Evolutionary conservation across 2,329 filamentous ascomycete genomes (phyloP).

Genomic region (Sporothrix brunneoviolacea): DNA sequence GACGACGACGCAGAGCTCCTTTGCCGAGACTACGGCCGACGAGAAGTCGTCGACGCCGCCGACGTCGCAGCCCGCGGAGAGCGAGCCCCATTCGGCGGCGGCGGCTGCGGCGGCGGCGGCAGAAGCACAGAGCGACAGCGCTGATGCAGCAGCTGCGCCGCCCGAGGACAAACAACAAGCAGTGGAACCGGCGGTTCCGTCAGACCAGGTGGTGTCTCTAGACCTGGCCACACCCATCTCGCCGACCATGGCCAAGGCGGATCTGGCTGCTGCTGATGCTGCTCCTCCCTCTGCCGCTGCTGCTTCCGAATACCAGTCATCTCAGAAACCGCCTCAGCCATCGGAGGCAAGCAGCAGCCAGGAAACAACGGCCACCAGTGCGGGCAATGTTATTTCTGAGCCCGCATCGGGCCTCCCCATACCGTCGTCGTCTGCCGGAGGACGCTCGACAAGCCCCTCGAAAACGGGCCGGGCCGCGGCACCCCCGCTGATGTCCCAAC

Average conservation of each 20-base stretch:
- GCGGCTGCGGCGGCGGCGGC: no score
- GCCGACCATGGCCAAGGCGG: neutral
- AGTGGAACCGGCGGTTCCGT: slow-evolving; percentile 15
- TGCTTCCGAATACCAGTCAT: neutral
- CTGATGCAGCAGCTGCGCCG: neutral
- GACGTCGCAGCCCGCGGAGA: slow-evolving; percentile 25
- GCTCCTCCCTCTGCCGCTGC: neutral
- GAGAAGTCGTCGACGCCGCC: slow-evolving; percentile 40
- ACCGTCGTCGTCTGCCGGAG: neutral
- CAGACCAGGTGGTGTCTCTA: slow-evolving; percentile 36
- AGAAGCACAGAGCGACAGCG: no score
- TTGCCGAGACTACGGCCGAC: slow-evolving; percentile 35
- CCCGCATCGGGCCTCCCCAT: neutral
- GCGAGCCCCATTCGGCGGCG: no score
- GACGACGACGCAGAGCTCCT: slow-evolving; percentile 8
- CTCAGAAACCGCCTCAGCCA: neutral
- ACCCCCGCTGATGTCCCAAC: slow-evolving; percentile 4
- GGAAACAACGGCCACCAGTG: neutral
- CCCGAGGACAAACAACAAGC: slow-evolving; percentile 17
- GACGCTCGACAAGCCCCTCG: neutral
- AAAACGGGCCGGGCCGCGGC: slow-evolving; percentile 1
- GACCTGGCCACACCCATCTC: slow-evolving; percentile 37
- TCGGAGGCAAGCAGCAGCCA: neutral
- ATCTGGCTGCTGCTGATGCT: neutral
- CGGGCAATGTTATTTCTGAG: neutral